Percentiles rank a stretch among this genome's conserved stretches.
phyloP scores from a whole-genome alignment of 768 basidiomycete species.

The Pleurotus djamor region DNA sequence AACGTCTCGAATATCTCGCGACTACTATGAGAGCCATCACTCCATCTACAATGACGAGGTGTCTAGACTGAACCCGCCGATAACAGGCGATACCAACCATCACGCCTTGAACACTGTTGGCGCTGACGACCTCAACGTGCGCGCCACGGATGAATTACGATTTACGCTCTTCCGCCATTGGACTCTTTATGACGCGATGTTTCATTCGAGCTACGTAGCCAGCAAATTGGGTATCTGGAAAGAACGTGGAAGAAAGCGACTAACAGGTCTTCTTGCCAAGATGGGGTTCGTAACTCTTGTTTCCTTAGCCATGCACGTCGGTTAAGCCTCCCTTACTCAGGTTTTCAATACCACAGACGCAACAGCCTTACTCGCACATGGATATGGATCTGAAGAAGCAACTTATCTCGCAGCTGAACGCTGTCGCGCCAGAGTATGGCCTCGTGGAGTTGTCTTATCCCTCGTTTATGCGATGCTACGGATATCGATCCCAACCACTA shows the following conservation, averaged over 20 bases:
- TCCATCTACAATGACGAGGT: slow-evolving; percentile 88
- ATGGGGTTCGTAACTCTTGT: slow-evolving; percentile 77
- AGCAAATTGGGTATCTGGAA: slow-evolving; percentile 96
- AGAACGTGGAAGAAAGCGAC: slow-evolving; percentile 83
- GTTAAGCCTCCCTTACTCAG: slow-evolving; percentile 34
- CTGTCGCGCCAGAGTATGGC: slow-evolving; percentile 93
- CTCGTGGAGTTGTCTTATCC: slow-evolving; percentile 92
- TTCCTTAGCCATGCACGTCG: background rate
- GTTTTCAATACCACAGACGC: slow-evolving; percentile 91
- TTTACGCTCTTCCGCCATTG: slow-evolving; percentile 97
- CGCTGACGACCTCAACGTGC: slow-evolving; percentile 84
- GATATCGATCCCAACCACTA: slow-evolving; percentile 84
- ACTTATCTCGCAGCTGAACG: slow-evolving; percentile 78
- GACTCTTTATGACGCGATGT: slow-evolving; percentile 98
- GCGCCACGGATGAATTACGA: slow-evolving; percentile 84
- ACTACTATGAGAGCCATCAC: slow-evolving; percentile 81
- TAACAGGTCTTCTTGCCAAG: slow-evolving; percentile 93
- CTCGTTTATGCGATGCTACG: slow-evolving; percentile 90
- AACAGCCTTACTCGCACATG: slow-evolving; percentile 95
- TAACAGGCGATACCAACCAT: slow-evolving; percentile 30
- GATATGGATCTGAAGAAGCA: slow-evolving; percentile 88
- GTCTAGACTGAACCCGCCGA: slow-evolving; percentile 78
- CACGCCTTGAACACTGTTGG: slow-evolving; percentile 46
- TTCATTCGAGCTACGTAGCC: slow-evolving; percentile 94
- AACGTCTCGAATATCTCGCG: slow-evolving; percentile 83